Conservation (phyloP, 768 basidiomycete species). For the Nevesoporus exiguus region DNA sequence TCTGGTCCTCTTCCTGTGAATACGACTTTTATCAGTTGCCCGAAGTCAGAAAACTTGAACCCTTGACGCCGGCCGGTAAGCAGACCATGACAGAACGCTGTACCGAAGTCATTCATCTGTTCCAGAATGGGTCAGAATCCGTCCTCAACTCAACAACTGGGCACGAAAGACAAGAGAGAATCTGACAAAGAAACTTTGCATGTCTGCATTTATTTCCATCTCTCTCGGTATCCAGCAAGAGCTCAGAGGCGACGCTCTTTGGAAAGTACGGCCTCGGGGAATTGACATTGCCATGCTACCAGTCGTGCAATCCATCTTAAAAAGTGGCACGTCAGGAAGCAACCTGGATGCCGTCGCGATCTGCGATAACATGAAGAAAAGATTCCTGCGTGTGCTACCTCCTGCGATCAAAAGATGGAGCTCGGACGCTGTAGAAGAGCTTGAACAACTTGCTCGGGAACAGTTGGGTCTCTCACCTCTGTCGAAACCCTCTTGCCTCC, state of each 20-base stretch:
- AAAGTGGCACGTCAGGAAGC: neutral
- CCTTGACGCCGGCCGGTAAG: conserved; percentile 11
- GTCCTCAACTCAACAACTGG: neutral
- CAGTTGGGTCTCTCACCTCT: neutral
- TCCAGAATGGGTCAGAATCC: conserved; percentile 13
- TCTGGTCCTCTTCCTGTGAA: too few species aligned
- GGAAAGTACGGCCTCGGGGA: neutral
- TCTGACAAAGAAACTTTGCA: neutral
- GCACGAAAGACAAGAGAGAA: neutral
- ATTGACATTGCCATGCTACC: conserved; percentile 1
- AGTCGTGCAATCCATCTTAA: neutral
- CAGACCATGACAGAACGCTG: neutral
- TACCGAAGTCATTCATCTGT: neutral
- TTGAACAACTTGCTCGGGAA: conserved; percentile 5
- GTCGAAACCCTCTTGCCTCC: conserved; percentile 5
- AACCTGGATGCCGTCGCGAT: neutral
- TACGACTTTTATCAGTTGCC: neutral
- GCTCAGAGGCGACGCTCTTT: neutral
- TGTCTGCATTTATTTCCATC: neutral
- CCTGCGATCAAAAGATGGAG: conserved; percentile 6
- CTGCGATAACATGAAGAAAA: neutral
- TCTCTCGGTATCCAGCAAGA: neutral
- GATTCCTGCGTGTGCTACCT: neutral
- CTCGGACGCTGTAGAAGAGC: conserved; percentile 6
- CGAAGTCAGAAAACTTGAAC: conserved; percentile 4